Base-by-base conservation (phyloP, 352 stramenopile species). In the Globisporangium alternatum region DNA sequence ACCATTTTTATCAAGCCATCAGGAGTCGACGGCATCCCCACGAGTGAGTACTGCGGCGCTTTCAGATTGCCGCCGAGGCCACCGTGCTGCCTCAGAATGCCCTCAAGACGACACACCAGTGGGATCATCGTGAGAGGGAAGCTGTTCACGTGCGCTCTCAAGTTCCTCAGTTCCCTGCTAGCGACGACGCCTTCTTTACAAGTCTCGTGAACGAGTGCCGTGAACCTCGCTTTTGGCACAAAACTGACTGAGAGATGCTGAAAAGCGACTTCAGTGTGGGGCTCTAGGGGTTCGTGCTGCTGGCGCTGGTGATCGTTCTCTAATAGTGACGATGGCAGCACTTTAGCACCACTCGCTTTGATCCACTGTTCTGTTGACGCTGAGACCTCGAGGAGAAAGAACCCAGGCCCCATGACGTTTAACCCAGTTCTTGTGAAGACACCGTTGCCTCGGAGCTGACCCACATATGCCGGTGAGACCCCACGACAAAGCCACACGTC, bases 401-500 rank as follows among this genome's bases (percentile, higher is more conserved):
- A 76, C 1, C 72, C 72, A 28, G 72, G 69, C 2, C 66, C 61
- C 12, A 5, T 41, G 44, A 79, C 68, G 2, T 59, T 5, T 15
- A 78, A n/a, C 8, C 58, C 54, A 37, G 43, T 49, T 28, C 56
- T 25, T 28, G 28, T 61, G n/a, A 57, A 52, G 7, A 22, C 47
- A 10, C 31, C 31, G 5, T 55, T 60, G 19, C 30, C 3, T 47
- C 19, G 35, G 6, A 78, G 54, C 21, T 79, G 72, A 13, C 21
- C 22, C 37, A 70, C 56, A 28, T 68, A 83, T 13, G 53, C 33
- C 9, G 66, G 72, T 0, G 66, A 73, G 21, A 80, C 65, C 3
- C 67, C 60, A 15, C 48, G 68, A 44, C 72, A 80, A 7, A 80
- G 63, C 65, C 72, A 80, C 3, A 83, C 30, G 41, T 80, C 68